Evolutionary conservation across 768 basidiomycete genomes (phyloP), one percentile per base, ranked within the genome.

Genomic region (Leucocoprinus sp.): DNA sequence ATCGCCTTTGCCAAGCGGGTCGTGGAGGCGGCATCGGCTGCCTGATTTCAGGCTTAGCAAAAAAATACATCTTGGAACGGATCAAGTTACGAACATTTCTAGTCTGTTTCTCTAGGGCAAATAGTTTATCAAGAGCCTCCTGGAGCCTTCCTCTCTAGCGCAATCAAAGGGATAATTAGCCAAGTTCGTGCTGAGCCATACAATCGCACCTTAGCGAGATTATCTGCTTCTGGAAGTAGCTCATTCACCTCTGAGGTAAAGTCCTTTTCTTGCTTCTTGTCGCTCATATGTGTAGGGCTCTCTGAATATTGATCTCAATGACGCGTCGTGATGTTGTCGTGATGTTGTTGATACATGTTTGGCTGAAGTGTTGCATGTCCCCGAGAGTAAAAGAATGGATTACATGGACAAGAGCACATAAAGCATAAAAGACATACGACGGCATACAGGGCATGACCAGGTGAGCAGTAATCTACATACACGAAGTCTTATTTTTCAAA

Each of bases 11-110:
- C 84, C 15, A 98, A 78, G 37, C 84, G 79, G 26, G 85, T 84
- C 2, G 96, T 99, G n/a, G 95, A 97, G 28, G 75, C 61, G 26
- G 91, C 73, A 74, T 99, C 96, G 45, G 93, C 84, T 12, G 93
- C 92, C 95, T 95, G n/a, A 12, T 31, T 31, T 31, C 9, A 15
- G 8, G 1, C 23, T 35, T 15, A 43, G 40, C 35, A 18, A 23
- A 18, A 37, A 14, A 1, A 2, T 11, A 40, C 29, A 38, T n/a
- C 19, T 28, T 3, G 27, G 4, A 19, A 6, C 11, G 15, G 7
- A 8, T 14, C 8, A 22, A 60, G 27, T 21, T 3, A 66, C 78
- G 35, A 47, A 90, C 96, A 68, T 97, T 98, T 71, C 96, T 76
- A 2, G 95, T 86, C 63, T 96, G 93, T 66, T 98, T 98, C 68